Conservation (phyloP, 2,329 filamentous ascomycete genomes). For the Rasamsonia emersonii region DNA sequence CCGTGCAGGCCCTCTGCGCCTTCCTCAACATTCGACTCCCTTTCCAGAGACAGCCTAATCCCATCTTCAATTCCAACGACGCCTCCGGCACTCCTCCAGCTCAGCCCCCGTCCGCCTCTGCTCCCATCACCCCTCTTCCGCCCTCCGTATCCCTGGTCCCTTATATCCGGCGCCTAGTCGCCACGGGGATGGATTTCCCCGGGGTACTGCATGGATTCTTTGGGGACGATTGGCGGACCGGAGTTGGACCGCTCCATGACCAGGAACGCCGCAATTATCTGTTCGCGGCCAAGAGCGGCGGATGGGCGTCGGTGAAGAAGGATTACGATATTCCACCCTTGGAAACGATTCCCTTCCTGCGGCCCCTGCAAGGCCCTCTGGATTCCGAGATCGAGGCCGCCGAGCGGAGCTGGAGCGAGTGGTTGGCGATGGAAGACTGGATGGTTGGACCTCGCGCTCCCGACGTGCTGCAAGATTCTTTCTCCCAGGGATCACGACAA, state of each 20-base stretch:
- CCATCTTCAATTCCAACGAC: slow-evolving; percentile 32
- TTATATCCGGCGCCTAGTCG: slow-evolving; percentile 81
- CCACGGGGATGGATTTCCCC: slow-evolving; percentile 81
- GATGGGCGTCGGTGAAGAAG: slow-evolving; percentile 80
- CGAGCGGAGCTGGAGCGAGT: slow-evolving; percentile 83
- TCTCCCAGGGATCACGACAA: slow-evolving; percentile 26
- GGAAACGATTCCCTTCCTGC: slow-evolving; percentile 79
- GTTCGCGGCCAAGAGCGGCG: slow-evolving; percentile 87
- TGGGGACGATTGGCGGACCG: slow-evolving; percentile 79
- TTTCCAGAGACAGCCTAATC: slow-evolving; percentile 58
- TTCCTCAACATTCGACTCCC: slow-evolving; percentile 89
- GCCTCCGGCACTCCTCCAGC: slow-evolving; percentile 25
- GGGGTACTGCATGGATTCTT: slow-evolving; percentile 92
- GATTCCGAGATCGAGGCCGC: slow-evolving; percentile 75
- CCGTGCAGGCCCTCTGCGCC: slow-evolving; percentile 79
- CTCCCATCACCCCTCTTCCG: slow-evolving; percentile 27
- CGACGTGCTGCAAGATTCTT: slow-evolving; percentile 32
- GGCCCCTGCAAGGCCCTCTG: slow-evolving; percentile 66
- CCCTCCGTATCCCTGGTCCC: slow-evolving; percentile 63
- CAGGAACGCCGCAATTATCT: slow-evolving; percentile 89
- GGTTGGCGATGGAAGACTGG: slow-evolving; percentile 97
- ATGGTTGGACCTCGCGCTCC: slow-evolving; percentile 82
- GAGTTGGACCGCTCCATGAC: slow-evolving; percentile 75
- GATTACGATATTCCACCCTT: slow-evolving; percentile 81
- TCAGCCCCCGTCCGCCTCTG: slow-evolving; percentile 31